phyloP scores from a whole-genome alignment of 805 yeast genomes.

The Blastobotrys mokoenaii region DNA sequence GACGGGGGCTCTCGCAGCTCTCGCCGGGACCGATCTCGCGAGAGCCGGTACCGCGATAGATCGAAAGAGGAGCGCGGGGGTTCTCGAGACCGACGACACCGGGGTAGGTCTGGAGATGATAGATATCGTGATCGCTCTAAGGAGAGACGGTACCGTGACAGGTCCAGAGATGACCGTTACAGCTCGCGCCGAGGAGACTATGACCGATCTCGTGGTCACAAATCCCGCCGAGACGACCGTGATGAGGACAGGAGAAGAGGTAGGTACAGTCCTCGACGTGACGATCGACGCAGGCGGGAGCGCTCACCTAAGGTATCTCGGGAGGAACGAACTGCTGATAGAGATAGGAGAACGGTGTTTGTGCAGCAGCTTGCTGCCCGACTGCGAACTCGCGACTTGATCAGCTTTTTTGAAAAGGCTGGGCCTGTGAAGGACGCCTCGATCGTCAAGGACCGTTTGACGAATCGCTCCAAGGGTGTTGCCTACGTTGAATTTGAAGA shows the following conservation, averaged over 20 bases:
- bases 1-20: no score
- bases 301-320: not conserved
- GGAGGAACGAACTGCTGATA: conserved; percentile 11
- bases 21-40: no score
- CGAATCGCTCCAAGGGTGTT: conserved; percentile 28
- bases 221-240: not conserved
- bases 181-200: not conserved
- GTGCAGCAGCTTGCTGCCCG: conserved; percentile 30
- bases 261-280: not conserved
- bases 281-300: not conserved
- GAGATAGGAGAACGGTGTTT: conserved; percentile 29
- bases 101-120: not conserved
- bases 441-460: conserved; percentile 26
- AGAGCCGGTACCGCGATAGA: no score
- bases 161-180: not conserved
- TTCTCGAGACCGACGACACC: no score
- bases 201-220: not conserved
- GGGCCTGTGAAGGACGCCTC: conserved; percentile 29
- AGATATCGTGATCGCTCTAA: not conserved
- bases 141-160: not conserved
- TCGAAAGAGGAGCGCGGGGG: no score
- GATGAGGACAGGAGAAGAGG: not conserved
- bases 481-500: conserved; percentile 29
- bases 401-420: conserved; percentile 25
- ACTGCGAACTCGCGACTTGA: conserved; percentile 24